Evolutionary conservation across 1,284 basidiomycete species (phyloP), one percentile per base, ranked within the genome.

Genomic region (Heterobasidion irregulare): DNA sequence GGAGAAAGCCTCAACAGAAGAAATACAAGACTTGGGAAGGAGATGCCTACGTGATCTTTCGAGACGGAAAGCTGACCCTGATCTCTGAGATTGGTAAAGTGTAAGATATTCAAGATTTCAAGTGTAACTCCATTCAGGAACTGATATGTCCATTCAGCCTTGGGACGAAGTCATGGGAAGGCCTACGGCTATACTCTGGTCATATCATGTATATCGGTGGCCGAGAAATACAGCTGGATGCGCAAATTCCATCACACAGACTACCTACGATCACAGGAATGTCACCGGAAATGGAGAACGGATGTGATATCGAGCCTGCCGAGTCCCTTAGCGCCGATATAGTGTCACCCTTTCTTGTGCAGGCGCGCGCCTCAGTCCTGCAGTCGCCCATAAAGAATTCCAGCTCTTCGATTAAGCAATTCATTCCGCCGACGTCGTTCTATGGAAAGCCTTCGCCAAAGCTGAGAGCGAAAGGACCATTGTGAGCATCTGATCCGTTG

Each of bases 1-100:
- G 88, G 89, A 78, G 92, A 26, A 89, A 86, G 63, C 84, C 82
- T 7, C 86, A 90, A 64, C 74, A 73, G 19, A 86, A 80, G 68
- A 95, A 94, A 71, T 82, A 94, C 66, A 92, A 92, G 68, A 92
- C 86, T 1, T 95, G 92, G 92, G 92, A 94, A 62, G 89, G 87
- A 2, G 86, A 88, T 62, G 85, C 78, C 4, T 87, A 76, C 63
- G 70, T 90, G 13, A 77, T 79, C 26, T 70, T 74, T 43, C 66
- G 69, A 44, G 75, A 71, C 7, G 75, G 75, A 8, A 80, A 77
- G 57, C 64, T 86, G 15, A 80, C 75, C 0, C 75, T 91, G 68
- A 70, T 87, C 33, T 82, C 83, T 2, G 87, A 90, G 59, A 75
- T 76, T 52, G 88, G 88, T 12, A 81, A 84, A 70, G 68, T 81